A percentile compares a stretch with the other conserved stretches of the same genome.
These are phyloP conservation scores for Pleurotus pulmonarius DNA, from an alignment of 768 basidiomycete genomes.

Conservation along the genomic window DNA sequence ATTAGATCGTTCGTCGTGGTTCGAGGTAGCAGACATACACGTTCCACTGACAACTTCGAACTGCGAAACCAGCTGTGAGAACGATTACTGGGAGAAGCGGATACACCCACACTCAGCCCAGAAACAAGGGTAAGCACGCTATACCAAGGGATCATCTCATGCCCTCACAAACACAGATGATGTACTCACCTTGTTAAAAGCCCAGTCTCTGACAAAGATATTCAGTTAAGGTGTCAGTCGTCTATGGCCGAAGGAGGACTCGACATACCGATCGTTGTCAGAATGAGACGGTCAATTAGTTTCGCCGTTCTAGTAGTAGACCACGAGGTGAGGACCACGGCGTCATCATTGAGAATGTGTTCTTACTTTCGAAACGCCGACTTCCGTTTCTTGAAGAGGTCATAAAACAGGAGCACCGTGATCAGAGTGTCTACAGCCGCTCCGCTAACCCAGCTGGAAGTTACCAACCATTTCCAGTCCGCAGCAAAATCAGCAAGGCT, in stretches of 20 bases:
- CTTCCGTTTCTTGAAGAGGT: constrained; percentile 18
- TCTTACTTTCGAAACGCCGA: constrained; percentile 12
- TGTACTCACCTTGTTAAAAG: neutral
- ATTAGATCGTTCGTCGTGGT: neutral
- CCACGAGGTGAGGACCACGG: no score
- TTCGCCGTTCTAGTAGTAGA: neutral
- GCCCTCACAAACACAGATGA: neutral
- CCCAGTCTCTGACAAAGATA: neutral
- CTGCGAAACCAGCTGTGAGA: neutral
- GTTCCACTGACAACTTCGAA: neutral
- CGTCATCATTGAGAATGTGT: no score
- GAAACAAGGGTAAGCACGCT: neutral
- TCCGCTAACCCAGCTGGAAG: constrained; percentile 22
- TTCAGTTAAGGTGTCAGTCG: no score
- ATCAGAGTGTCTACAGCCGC: constrained; percentile 26
- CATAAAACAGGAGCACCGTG: constrained; percentile 26
- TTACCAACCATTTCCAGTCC: constrained; percentile 27
- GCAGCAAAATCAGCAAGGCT: constrained; percentile 13
- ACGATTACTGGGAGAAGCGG: neutral
- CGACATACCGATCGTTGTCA: neutral
- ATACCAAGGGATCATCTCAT: no score
- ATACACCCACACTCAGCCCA: neutral
- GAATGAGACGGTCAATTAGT: constrained; percentile 8
- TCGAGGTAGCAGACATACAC: neutral
- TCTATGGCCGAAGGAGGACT: no score